These are phyloP conservation scores for Haplosporangium gracile DNA, from an alignment of 192 early-diverging fungal species.

Conservation along the genomic window DNA sequence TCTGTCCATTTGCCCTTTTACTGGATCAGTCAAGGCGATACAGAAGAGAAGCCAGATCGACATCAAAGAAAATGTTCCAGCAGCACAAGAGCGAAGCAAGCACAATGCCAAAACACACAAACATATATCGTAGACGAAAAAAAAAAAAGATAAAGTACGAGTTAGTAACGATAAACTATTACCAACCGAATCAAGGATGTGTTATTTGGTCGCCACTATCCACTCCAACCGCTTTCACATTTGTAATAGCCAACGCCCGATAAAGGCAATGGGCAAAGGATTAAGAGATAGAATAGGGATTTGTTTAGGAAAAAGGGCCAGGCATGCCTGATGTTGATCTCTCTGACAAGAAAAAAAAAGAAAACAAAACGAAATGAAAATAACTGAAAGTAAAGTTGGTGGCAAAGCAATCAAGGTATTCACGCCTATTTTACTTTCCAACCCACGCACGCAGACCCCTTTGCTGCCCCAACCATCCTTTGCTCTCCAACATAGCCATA, in stretches of 20 bases:
- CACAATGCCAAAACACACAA: background rate
- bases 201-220: background rate
- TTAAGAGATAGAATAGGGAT: background rate
- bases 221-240: background rate
- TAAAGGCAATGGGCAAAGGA: background rate
- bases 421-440: background rate
- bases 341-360: background rate
- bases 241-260: background rate
- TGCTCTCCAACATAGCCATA: background rate
- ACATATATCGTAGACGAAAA: background rate
- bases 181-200: background rate
- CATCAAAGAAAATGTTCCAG: background rate
- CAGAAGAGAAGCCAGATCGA: background rate
- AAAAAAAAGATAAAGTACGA: background rate
- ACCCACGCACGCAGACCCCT: background rate
- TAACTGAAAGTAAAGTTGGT: background rate
- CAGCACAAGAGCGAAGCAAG: background rate
- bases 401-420: background rate
- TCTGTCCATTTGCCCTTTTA: conserved; percentile 30
- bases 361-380: background rate
- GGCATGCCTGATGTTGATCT: background rate
- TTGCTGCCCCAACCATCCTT: background rate
- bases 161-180: background rate
- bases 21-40: background rate
- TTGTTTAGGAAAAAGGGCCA: background rate